phyloP scores from a whole-genome alignment of 106 monocot genomes.

The Acorus calamus region DNA sequence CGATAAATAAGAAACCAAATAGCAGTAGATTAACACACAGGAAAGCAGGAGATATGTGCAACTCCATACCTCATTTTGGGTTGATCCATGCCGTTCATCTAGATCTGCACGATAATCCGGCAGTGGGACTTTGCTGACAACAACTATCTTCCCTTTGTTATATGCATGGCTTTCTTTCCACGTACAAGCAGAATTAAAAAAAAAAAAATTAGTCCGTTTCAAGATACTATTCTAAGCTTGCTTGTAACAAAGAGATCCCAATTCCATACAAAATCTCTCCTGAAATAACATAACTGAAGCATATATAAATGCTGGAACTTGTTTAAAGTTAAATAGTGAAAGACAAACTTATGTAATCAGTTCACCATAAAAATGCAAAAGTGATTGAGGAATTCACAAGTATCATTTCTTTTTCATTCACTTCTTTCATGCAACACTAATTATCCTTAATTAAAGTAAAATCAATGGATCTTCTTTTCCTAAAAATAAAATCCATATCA shows the following conservation, averaged over 20 bases:
- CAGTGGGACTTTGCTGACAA: conserved; percentile 89
- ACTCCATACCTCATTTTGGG: conserved; percentile 75
- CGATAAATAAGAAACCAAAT: neutral
- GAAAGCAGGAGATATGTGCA: no score
- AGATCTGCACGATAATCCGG: conserved; percentile 98
- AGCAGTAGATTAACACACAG: neutral
- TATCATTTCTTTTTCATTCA: no score
- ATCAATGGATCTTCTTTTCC: neutral
- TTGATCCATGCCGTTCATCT: conserved; percentile 92
- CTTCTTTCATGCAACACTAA: no score
- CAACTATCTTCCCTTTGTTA: conserved; percentile 85
- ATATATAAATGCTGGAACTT: no score
- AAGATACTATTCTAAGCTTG: no score
- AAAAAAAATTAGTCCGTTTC: conserved; percentile 12
- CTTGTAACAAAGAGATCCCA: neutral
- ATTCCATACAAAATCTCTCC: neutral
- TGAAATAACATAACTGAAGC: no score
- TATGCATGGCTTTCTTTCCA: conserved; percentile 88
- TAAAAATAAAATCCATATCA: neutral
- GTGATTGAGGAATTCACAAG: no score
- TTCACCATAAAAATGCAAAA: no score
- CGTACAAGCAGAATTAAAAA: conserved; percentile 10
- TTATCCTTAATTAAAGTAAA: no score
- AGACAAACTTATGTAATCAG: no score
- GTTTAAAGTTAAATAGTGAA: no score